phyloP scores from a whole-genome alignment of 768 basidiomycete species.

The Xerocomus spinulosus region DNA sequence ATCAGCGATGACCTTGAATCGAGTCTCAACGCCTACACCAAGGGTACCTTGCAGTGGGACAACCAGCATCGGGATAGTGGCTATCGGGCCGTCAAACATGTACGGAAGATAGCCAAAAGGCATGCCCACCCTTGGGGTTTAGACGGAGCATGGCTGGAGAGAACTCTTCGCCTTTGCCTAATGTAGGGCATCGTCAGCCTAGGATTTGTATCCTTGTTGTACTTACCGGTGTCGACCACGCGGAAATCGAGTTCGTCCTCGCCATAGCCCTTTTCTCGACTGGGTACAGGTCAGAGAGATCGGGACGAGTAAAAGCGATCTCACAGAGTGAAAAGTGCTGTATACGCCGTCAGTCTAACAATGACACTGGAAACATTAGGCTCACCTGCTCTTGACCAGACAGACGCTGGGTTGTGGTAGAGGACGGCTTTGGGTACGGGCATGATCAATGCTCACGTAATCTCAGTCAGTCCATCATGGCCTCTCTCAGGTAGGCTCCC shows the following conservation, averaged over 20 bases:
- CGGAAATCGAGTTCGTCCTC: conserved; percentile 68
- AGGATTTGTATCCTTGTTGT: neutral
- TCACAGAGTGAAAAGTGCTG: conserved; percentile 57
- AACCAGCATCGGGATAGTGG: conserved; percentile 75
- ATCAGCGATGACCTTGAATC: conserved; percentile 77
- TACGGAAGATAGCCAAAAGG: conserved; percentile 4
- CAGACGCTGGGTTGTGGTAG: conserved; percentile 57
- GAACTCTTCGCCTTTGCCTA: conserved; percentile 79
- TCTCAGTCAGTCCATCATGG: conserved; percentile 25
- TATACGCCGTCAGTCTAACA: neutral
- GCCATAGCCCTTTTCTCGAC: conserved; percentile 80
- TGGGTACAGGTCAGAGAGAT: conserved; percentile 15
- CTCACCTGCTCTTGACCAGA: conserved; percentile 65
- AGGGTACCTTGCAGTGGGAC: conserved; percentile 80
- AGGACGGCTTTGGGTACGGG: conserved; percentile 71
- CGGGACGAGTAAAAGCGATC: conserved; percentile 10
- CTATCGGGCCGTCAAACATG: conserved; percentile 33
- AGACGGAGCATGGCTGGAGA: conserved; percentile 69
- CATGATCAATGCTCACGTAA: conserved; percentile 20
- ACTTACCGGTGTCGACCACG: conserved; percentile 59
- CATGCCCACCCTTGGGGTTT: conserved; percentile 60
- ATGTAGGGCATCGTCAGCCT: neutral
- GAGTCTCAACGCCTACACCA: conserved; percentile 61
- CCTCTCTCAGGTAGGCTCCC: conserved; percentile 24
- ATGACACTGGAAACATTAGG: neutral